These are phyloP conservation scores for Pythium insidiosum DNA, from an alignment of 352 stramenopile genomes.

Conservation along the genomic window DNA sequence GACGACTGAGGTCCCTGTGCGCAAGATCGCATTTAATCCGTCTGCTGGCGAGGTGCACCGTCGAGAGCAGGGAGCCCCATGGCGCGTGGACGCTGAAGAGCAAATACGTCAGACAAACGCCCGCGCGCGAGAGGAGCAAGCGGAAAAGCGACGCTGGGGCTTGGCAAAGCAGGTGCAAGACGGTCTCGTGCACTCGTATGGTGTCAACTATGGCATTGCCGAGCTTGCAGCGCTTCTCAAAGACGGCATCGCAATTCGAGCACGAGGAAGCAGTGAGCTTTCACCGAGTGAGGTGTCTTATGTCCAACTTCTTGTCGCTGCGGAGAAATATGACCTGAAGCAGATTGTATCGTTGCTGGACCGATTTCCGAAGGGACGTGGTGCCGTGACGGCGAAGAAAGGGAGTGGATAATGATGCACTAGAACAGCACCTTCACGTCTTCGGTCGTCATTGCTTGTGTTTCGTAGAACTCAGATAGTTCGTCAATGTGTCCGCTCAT, in stretches of 20 bases:
- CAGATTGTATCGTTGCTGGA: constrained; percentile 52
- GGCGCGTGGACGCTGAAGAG: constrained; percentile 33
- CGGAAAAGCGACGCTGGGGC: constrained; percentile 60
- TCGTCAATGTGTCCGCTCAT: constrained; percentile 38
- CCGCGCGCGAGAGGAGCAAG: constrained; percentile 43
- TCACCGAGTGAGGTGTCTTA: constrained; percentile 38
- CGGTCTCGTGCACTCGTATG: constrained; percentile 55
- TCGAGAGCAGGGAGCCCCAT: constrained; percentile 41
- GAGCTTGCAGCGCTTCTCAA: constrained; percentile 59
- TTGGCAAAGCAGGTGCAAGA: constrained; percentile 72
- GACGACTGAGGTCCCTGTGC: too few relatives aligned
- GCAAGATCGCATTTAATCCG: constrained; percentile 54
- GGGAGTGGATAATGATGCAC: not conserved
- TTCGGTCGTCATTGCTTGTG: constrained; percentile 37
- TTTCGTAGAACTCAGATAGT: constrained; percentile 44
- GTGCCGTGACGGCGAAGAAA: constrained; percentile 9
- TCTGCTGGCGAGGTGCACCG: constrained; percentile 50
- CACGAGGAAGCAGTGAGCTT: constrained; percentile 16
- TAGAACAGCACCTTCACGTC: constrained; percentile 22
- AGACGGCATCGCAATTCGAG: constrained; percentile 36
- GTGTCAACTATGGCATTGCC: constrained; percentile 61
- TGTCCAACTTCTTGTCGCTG: constrained; percentile 51
- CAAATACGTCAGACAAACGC: constrained; percentile 31
- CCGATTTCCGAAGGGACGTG: constrained; percentile 58
- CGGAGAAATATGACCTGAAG: constrained; percentile 76